Base-by-base conservation (phyloP, 2,329 filamentous ascomycete species). In the Scortechinia acanthostroma region DNA sequence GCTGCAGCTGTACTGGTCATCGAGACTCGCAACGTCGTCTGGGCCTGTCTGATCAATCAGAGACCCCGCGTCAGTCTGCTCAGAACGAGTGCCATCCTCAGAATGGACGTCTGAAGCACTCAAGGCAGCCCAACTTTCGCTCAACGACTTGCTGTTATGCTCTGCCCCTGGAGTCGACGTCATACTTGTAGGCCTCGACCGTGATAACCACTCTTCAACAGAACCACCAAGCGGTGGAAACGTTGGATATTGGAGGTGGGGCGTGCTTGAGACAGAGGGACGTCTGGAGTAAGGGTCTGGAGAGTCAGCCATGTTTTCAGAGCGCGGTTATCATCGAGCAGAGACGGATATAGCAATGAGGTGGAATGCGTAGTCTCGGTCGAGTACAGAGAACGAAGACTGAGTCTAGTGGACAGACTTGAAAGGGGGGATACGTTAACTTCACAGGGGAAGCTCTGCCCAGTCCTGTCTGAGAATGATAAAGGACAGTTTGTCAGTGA, bases 51-150 rank as follows among this genome's bases (percentile, higher is more conserved):
- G 62, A 48, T 63, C 64, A 43, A 71, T 60, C 42, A 71, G 51
- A 19, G 68, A 71, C 15, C 57, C 63, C 20, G 56, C 49, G 51
- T 70, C 66, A 10, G 67, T 68, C 43, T 63, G 58, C 30, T 69
- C 66, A 2, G 67, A 70, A 23, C 58, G 63, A 46, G 60, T 55
- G 43, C 65, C 67, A 51, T 71, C 66, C 46, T 69, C 66, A 2
- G 65, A 68, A 43, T 65, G 62, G 19, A 59, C 54, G 47, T 70
- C 66, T 16, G 63, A 62, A n/a, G 57, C 58, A 45, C 63, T 65
- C 47, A 70, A 53, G 2, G 63, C 66, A 17, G 67, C 64, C 67
- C 67, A 70, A 51, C 67, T 70, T 45, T 69, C 67, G 46, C 64
- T 65, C 47, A 70, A 53, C 10, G 63, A 57, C 43, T 49, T 58